Base-by-base conservation (phyloP, 2,329 filamentous ascomycete genomes). In the Colletotrichum liaoningense region DNA sequence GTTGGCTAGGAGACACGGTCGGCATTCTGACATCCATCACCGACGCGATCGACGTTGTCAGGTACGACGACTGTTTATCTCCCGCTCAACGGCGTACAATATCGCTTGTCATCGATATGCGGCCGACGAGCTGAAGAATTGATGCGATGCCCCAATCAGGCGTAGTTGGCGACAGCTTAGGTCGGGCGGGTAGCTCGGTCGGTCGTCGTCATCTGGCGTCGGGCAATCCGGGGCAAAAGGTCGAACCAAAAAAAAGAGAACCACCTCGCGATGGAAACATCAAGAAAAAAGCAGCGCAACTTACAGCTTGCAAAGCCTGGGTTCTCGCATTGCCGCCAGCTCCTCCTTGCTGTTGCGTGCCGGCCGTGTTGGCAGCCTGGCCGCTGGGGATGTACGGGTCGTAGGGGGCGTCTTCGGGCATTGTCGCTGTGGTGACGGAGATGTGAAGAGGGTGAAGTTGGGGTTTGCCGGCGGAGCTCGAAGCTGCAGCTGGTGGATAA, bases 311-410 rank as follows among this genome's bases (percentile, higher is more conserved):
- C 78, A 97, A 89, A 76, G 93, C 93, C 77, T 88, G 86, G 67
- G 89, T 87, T 82, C 89, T 84, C 74, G 84, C 83, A 82, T 84
- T 89, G 77, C 83, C 88, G 77, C 81, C 84, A 80, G 77, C 81
- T 75, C 79, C 84, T 82, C 85, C 59, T 33, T 71, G 83, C 77
- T 83, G 82, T 77, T 81, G 78, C 72, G 83, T 83, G 8, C 19
- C 19, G 42, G 42, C 42, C 7, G 42, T 49, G 42, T 49, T 49
- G 72, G 79, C 79, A 75, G 85, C 83, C 84, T 88, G 88, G 84
- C 91, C 91, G 82, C 90, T 91, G 81, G 94, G 94, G 84, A 96
- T 95, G 86, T 97, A 97, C 76, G 94, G 94, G 85, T 97, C 94
- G 85, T 97, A 97, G 78, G 94, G 94, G 81, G 88, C 85, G 72